Percentiles rank a stretch among this genome's conserved stretches.
Conservation (phyloP, 2,329 filamentous ascomycete genomes). For the Sordariomycetes sp. region DNA sequence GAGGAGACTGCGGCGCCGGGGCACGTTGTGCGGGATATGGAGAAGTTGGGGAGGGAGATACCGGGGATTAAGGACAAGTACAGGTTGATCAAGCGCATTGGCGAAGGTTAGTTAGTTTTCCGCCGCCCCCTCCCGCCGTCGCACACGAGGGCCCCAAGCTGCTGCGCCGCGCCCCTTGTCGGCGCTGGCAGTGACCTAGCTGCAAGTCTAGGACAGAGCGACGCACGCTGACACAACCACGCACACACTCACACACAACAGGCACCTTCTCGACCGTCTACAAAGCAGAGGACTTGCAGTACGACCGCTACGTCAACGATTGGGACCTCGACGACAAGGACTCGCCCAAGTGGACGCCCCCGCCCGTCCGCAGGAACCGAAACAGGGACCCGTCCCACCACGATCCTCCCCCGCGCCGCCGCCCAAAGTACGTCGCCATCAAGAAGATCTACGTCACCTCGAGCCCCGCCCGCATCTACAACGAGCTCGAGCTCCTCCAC, state of each 20-base stretch:
- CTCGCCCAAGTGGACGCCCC: conserved; percentile 54
- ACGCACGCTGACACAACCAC: not conserved
- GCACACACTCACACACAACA: conserved; percentile 18
- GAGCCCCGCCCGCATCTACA: conserved; percentile 83
- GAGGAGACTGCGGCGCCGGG: conserved; percentile 53
- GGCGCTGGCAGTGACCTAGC: too few species aligned
- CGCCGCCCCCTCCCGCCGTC: not conserved
- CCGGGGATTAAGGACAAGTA: conserved; percentile 73
- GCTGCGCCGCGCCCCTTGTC: too few species aligned
- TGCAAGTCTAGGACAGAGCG: not conserved
- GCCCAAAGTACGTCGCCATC: conserved; percentile 75
- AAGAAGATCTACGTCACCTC: conserved; percentile 99
- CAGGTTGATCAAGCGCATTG: conserved; percentile 88
- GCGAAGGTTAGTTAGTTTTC: conserved; percentile 78
- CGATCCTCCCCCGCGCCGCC: conserved; percentile 4
- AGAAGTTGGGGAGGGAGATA: conserved; percentile 69
- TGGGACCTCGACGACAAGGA: conserved; percentile 67
- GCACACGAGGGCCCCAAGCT: too few species aligned
- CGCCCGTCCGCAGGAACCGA: conserved; percentile 41
- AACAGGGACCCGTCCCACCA: conserved; percentile 18
- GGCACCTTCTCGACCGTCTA: conserved; percentile 98
- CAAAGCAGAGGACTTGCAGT: conserved; percentile 88
- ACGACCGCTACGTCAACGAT: conserved; percentile 69
- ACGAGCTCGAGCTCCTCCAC: conserved; percentile 87
- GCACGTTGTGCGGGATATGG: conserved; percentile 72